A percentile compares a stretch with the other conserved stretches of the same genome.
Conservation (phyloP, 106 monocot genomes). For the Narthecium ossifragum region DNA sequence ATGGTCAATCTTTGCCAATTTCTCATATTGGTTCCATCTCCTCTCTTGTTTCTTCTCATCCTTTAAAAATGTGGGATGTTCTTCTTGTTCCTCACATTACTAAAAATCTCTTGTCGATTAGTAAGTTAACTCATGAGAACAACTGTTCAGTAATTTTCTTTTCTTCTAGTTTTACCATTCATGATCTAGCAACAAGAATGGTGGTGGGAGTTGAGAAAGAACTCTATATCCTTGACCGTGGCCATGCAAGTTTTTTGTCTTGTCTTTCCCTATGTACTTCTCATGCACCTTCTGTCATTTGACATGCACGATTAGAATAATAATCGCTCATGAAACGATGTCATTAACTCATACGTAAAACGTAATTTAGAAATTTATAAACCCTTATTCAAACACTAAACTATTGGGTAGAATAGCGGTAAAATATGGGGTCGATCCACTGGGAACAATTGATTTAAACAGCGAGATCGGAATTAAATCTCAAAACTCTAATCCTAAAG, state of each 20-base stretch:
- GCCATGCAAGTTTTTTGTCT: constrained; percentile 1
- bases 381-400: too few relatives aligned
- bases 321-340: too few relatives aligned
- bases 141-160: background rate
- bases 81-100: constrained; percentile 11
- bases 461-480: too few relatives aligned
- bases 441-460: too few relatives aligned
- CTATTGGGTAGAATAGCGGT: too few relatives aligned
- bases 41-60: background rate
- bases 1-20: background rate
- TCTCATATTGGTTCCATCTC: constrained; percentile 4
- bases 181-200: background rate
- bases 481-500: too few relatives aligned
- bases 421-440: too few relatives aligned
- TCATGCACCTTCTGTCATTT: background rate
- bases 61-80: constrained; percentile 4
- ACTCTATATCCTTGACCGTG: constrained; percentile 1
- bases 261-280: background rate
- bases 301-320: constrained; percentile 2
- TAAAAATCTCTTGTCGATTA: constrained; percentile 10
- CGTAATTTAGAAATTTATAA: too few relatives aligned
- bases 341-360: too few relatives aligned
- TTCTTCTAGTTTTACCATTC: constrained; percentile 1
- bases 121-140: constrained; percentile 5
- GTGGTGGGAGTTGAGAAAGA: constrained; percentile 7